Conservation (phyloP, 164 flowering plant species). For the Aristolochia contorta region DNA sequence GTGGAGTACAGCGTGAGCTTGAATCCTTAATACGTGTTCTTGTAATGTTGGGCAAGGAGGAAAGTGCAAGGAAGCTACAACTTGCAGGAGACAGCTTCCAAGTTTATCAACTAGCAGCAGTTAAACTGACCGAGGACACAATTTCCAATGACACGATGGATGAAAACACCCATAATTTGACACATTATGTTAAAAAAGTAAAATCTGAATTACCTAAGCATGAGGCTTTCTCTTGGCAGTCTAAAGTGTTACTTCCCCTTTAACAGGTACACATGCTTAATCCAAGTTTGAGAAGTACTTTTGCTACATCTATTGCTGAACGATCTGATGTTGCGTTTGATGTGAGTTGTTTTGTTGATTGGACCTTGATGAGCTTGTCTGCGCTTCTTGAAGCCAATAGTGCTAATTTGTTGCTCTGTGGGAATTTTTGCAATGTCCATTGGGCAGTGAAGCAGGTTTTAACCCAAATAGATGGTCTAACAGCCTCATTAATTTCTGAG, state of each 20-base stretch:
- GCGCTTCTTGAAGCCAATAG: too few relatives aligned
- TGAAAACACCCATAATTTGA: conserved; percentile 49
- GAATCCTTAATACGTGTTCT: conserved; percentile 55
- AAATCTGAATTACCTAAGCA: conserved; percentile 27
- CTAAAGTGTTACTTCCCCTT: conserved; percentile 42
- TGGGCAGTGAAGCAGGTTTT: too few relatives aligned
- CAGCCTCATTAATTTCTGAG: too few relatives aligned
- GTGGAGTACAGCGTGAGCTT: conserved; percentile 62
- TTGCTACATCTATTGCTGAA: too few relatives aligned
- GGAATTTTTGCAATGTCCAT: too few relatives aligned
- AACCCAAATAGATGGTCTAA: too few relatives aligned
- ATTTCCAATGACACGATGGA: conserved; percentile 41
- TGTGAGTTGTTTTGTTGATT: too few relatives aligned
- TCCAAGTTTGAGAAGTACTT: too few relatives aligned
- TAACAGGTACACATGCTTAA: conserved; percentile 13
- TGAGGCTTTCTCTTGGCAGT: conserved; percentile 63
- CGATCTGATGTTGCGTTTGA: too few relatives aligned
- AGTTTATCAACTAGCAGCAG: conserved; percentile 73
- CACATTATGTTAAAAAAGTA: conserved; percentile 35
- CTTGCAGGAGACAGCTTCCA: conserved; percentile 52
- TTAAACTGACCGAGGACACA: conserved; percentile 67
- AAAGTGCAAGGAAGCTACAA: conserved; percentile 76
- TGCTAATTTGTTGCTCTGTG: too few relatives aligned
- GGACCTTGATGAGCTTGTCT: too few relatives aligned
- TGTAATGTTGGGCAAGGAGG: conserved; percentile 68